Evolutionary conservation across 2,329 filamentous ascomycete genomes (phyloP), one percentile per base, ranked within the genome.

Genomic region (Pleurostoma richardsiae): DNA sequence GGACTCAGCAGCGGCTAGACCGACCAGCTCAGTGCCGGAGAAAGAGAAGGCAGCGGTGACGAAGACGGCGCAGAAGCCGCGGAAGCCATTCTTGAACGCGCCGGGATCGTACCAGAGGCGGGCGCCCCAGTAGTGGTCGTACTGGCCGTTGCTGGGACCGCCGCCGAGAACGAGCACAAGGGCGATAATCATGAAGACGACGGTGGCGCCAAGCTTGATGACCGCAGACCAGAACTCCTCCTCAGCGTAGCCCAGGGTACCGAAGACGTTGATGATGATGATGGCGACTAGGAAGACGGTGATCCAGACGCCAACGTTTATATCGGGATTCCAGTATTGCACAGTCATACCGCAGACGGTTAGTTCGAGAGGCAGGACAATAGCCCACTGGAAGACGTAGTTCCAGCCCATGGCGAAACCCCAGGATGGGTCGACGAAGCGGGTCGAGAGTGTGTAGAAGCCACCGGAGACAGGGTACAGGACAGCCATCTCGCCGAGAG

Each of bases 21-120:
- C 86, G n/a, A 89, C 85, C 3, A 88, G 71, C 59, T 89, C 86
- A 0, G 85, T 88, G 10, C 85, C 86, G 11, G 81, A 79, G 59
- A 88, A 90, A 27, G 85, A 71, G 57, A 89, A 89, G 4, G 85
- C 85, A 3, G 86, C 85, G 2, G 82, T 88, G 43, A 89, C 84
- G 53, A 88, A 86, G 44, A 84, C 82, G 49, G 75, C 77, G 62
- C 85, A 89, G 52, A 89, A 78, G 1, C 86, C 86, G 52, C 85
- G 85, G 69, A 90, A 89, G 29, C 85, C 86, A 56, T 88, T 80
- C 59, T 84, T 69, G 63, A 90, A 90, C 1, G 75, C 72, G 26
- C 74, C 75, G 0, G 74, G 69, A 28, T 74, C 59, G 45, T 75
- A 59, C 75, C 76, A 77, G 31, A 71, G 69, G 4, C 70, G 67